These are phyloP conservation scores for Dryas alaskensis DNA, from an alignment of 306 rosid genomes.

Conservation along the genomic window DNA sequence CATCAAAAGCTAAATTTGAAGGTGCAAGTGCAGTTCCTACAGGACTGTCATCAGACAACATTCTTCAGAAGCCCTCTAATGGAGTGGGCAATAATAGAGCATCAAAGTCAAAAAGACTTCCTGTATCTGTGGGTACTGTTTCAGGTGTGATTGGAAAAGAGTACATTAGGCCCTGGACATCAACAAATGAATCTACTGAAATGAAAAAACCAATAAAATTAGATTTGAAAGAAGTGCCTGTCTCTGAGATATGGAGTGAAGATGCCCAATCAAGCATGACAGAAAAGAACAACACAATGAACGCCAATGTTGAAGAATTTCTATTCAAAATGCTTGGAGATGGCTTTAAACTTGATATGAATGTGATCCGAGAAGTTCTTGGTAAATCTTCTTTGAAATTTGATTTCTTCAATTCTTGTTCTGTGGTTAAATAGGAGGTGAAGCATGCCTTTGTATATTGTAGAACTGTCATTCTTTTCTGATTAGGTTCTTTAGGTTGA, in stretches of 20 bases:
- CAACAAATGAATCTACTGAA: slow-evolving; percentile 16
- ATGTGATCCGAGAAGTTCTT: slow-evolving; percentile 32
- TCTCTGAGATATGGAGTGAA: slow-evolving; percentile 29
- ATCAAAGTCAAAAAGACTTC: slow-evolving; percentile 21
- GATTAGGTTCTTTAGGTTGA: neutral
- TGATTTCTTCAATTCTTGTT: neutral
- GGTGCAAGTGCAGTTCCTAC: slow-evolving; percentile 14
- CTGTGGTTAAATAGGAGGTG: neutral
- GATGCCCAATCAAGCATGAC: slow-evolving; percentile 10
- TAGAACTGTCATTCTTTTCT: neutral
- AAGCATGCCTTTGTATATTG: neutral
- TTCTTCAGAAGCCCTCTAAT: slow-evolving; percentile 10
- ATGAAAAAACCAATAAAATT: slow-evolving; percentile 30
- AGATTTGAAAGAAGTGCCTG: slow-evolving; percentile 19
- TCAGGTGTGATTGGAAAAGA: slow-evolving; percentile 40
- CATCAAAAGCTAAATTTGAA: slow-evolving; percentile 15
- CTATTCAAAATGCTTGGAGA: slow-evolving; percentile 39
- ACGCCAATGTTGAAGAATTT: slow-evolving; percentile 27
- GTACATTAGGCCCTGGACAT: slow-evolving; percentile 13
- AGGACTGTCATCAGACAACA: neutral
- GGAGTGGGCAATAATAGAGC: slow-evolving; percentile 18
- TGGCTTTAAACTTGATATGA: slow-evolving; percentile 38
- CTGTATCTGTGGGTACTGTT: slow-evolving; percentile 34
- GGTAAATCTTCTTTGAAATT: slow-evolving; percentile 25
- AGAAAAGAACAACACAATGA: slow-evolving; percentile 9